phyloP scores from a whole-genome alignment of 1,139 yeast species.

The Saccharomyces hybrid region DNA sequence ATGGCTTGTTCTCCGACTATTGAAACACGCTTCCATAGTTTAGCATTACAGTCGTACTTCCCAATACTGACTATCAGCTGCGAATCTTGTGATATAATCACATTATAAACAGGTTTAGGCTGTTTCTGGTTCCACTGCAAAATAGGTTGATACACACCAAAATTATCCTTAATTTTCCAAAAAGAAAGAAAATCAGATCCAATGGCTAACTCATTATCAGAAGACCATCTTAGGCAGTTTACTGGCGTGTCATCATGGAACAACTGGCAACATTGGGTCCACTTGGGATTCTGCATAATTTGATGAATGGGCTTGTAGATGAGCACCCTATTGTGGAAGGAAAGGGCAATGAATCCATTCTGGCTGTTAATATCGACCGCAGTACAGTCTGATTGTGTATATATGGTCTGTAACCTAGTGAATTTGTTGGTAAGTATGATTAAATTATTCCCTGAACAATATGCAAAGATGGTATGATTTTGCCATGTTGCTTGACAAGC shows the following conservation, averaged over 20 bases:
- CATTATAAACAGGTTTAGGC: conserved; percentile 48
- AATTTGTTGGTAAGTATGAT: conserved; percentile 50
- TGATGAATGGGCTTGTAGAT: conserved; percentile 37
- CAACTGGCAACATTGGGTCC: conserved; percentile 39
- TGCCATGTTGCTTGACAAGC: conserved; percentile 65
- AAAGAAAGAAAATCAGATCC: conserved; percentile 53
- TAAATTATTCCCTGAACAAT: conserved; percentile 84
- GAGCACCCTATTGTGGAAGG: conserved; percentile 30
- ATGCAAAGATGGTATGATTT: conserved; percentile 54
- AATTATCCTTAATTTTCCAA: conserved; percentile 45
- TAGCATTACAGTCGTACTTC: conserved; percentile 55
- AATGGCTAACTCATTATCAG: conserved; percentile 48
- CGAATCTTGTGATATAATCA: conserved; percentile 56
- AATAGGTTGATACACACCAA: conserved; percentile 35
- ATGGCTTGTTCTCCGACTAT: conserved; percentile 57
- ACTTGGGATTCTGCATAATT: conserved; percentile 36
- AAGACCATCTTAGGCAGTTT: conserved; percentile 62
- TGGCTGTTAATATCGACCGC: conserved; percentile 55
- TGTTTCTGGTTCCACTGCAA: conserved; percentile 51
- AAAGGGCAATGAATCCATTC: conserved; percentile 46
- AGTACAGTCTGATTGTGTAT: conserved; percentile 58
- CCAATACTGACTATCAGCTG: conserved; percentile 59
- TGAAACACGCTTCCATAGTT: conserved; percentile 71
- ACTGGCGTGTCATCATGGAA: conserved; percentile 36
- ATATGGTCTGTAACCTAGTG: conserved; percentile 64